Conservation (phyloP, 495 filamentous ascomycete genomes). For the Penicilliopsis zonata region DNA sequence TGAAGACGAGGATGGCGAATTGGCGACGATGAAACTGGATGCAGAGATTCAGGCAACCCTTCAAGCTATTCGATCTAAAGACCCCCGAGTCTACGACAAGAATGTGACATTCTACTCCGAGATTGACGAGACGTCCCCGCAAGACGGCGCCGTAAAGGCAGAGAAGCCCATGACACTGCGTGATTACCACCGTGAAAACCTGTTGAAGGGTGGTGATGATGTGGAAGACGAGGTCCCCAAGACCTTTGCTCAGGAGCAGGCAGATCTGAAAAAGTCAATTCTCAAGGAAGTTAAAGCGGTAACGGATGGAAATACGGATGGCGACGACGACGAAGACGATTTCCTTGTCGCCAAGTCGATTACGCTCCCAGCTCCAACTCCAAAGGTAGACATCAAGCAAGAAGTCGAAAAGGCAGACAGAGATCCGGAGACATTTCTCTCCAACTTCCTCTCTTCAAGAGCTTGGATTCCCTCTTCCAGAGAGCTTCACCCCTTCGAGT, state of each 20-base stretch:
- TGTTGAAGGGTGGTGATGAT: slow-evolving; percentile 49
- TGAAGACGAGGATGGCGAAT: slow-evolving; percentile 80
- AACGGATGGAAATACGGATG: slow-evolving; percentile 20
- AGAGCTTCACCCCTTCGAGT: slow-evolving; percentile 67
- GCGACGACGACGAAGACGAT: slow-evolving; percentile 45
- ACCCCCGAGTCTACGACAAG: slow-evolving; percentile 80
- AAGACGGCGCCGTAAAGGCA: slow-evolving; percentile 34
- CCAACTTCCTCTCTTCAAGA: slow-evolving; percentile 77
- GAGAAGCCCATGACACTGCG: slow-evolving; percentile 77
- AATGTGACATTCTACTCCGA: slow-evolving; percentile 62
- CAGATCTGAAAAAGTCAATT: slow-evolving; percentile 61
- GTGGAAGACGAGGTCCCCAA: slow-evolving; percentile 42
- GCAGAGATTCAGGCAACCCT: slow-evolving; percentile 76
- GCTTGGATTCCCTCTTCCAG: slow-evolving; percentile 66
- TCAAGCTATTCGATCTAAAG: slow-evolving; percentile 74
- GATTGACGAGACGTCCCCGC: slow-evolving; percentile 36
- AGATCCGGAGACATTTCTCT: slow-evolving; percentile 80
- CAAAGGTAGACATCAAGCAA: slow-evolving; percentile 37
- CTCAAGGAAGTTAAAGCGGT: slow-evolving; percentile 69
- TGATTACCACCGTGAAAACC: slow-evolving; percentile 83
- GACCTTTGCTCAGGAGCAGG: slow-evolving; percentile 81
- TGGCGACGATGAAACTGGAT: slow-evolving; percentile 73
- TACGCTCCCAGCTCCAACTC: slow-evolving; percentile 18
- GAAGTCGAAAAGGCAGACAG: slow-evolving; percentile 71
- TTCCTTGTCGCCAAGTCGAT: slow-evolving; percentile 54